These are phyloP conservation scores for Prunus dulcis DNA, from an alignment of 306 rosid genomes.

Conservation along the genomic window DNA sequence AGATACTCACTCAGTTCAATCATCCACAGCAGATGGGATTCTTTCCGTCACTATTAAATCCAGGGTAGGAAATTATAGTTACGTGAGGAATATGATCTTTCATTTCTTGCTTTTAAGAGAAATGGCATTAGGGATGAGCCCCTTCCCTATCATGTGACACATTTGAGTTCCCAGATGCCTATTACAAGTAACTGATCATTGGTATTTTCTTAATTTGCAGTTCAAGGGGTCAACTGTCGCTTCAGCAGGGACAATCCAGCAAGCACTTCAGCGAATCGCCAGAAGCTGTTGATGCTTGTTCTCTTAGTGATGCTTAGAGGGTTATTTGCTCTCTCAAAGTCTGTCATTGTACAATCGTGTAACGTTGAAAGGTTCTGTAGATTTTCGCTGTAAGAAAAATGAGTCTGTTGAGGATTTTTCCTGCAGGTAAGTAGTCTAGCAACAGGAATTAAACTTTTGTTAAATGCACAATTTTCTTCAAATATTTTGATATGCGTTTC, in stretches of 20 bases:
- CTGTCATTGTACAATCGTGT: constrained; percentile 7
- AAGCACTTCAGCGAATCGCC: constrained; percentile 31
- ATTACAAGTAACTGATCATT: neutral
- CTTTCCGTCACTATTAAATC: constrained; percentile 58
- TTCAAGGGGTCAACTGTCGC: constrained; percentile 21
- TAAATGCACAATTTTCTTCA: constrained; percentile 1
- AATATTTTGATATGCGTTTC: neutral
- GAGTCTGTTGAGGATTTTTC: constrained; percentile 14
- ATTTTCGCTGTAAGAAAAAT: constrained; percentile 13
- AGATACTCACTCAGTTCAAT: constrained; percentile 71
- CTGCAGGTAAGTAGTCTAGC: constrained; percentile 10
- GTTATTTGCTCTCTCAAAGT: neutral
- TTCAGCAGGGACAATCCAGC: constrained; percentile 29
- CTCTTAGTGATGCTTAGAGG: neutral
- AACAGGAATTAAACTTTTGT: neutral
- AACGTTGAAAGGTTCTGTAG: constrained; percentile 6
- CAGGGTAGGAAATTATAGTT: constrained; percentile 40
- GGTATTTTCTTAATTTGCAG: constrained; percentile 21
- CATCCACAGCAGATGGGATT: constrained; percentile 58
- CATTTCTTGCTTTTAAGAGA: neutral
- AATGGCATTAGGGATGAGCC: neutral
- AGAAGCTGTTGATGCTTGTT: constrained; percentile 19
- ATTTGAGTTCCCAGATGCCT: neutral
- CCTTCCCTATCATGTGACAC: neutral
- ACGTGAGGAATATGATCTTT: neutral